Base-by-base conservation (phyloP, 2,329 filamentous ascomycete genomes). In the Aschersonia sp. region DNA sequence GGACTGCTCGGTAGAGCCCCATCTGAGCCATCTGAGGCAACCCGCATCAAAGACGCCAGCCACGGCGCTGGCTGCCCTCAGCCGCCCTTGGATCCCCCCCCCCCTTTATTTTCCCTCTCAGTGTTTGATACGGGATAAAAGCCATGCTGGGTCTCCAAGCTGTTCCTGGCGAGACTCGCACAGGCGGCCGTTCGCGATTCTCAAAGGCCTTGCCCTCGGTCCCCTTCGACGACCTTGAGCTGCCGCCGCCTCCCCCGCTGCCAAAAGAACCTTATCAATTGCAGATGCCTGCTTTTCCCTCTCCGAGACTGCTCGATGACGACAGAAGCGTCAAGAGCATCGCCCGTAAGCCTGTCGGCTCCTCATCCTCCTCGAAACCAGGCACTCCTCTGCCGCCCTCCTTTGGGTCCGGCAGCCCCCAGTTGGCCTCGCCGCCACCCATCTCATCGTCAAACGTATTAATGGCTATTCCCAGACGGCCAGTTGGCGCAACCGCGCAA, bases 171-270 rank as follows among this genome's bases (percentile, higher is more conserved):
- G 10, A 46, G 42, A 10, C 43, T 40, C 22, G 37, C 37, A 57
- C 46, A 6, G 60, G 57, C 52, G 71, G 71, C 55, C 63, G 66
- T 47, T 78, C 75, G 55, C 73, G 74, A 59, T 76, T 75, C 62
- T 77, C 75, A 57, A 79, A 79, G 63, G 74, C 73, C 35, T 63
- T 79, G 53, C 75, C 75, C 35, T 64, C 67, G 48, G 70, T 72
- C 56, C 72, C 75, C 47, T 54, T 52, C 47, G 48, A 50, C 45
- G 48, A 56, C 47, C 47, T 47, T 37, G 46, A 49, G 42, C 51
- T 46, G 30, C 52, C 56, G 37, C 47, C 51, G 31, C 55, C 52
- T 29, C 53, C 54, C 11, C 52, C 55, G 46, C 49, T 49, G 30
- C 47, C 53, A 43, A 59, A 54, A 50, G 54, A 55, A 43, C 48